Percentiles rank a stretch among this genome's conserved stretches.
phyloP scores from a whole-genome alignment of 768 basidiomycete genomes.

The Termitomyces sp. region DNA sequence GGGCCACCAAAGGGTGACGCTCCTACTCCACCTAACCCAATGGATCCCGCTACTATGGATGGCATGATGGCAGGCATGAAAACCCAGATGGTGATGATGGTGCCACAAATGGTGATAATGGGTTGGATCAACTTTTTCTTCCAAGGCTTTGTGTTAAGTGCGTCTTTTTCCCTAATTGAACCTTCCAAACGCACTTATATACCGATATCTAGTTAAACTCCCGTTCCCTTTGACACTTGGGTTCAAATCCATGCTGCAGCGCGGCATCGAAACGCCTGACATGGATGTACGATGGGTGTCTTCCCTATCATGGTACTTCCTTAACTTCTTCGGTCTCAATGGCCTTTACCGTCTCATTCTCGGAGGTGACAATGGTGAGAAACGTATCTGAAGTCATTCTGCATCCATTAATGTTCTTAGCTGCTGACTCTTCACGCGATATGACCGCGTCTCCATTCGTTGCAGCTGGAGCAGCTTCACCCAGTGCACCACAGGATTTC shows the following conservation, averaged over 20 bases:
- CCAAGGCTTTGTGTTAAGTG: conserved; percentile 96
- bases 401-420: conserved; percentile 28
- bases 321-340: conserved; percentile 97
- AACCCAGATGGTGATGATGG: conserved; percentile 99
- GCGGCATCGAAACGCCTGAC: conserved; percentile 90
- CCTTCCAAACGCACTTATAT: not conserved
- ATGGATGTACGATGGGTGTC: conserved; percentile 99
- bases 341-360: conserved; percentile 92
- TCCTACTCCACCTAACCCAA: conserved; percentile 66
- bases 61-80: conserved; percentile 99
- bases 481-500: conserved; percentile 74
- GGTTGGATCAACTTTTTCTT: conserved; percentile 99
- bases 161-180: conserved; percentile 26
- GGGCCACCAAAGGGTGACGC: conserved; percentile 65
- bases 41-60: conserved; percentile 93
- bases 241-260: conserved; percentile 97
- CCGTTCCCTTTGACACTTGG: conserved; percentile 96
- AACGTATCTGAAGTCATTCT: not conserved
- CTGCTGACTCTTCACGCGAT: conserved; percentile 74
- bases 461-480: conserved; percentile 35
- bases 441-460: conserved; percentile 70
- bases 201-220: conserved; percentile 66
- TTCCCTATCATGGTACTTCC: conserved; percentile 97
- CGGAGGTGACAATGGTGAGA: conserved; percentile 82
- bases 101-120: conserved; percentile 98